Base-by-base conservation (phyloP, 169 alveolate genomes). In the Plasmodium cynomolgi region DNA sequence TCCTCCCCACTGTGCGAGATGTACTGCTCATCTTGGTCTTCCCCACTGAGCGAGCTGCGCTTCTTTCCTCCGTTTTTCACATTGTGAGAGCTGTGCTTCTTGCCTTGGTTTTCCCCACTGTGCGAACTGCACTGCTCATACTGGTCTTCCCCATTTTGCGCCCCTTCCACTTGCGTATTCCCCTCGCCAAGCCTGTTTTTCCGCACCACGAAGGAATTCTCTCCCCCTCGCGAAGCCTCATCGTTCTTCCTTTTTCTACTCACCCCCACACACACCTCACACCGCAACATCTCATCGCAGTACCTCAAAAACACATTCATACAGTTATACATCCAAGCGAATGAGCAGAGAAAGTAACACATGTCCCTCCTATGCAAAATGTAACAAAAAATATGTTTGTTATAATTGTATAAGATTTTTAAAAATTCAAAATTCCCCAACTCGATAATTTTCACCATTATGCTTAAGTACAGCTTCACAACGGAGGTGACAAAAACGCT, bases 371-470 rank as follows among this genome's bases (percentile, higher is more conserved):
- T 81, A 26, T 81, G 83, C 8, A 91, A 26, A n/a, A 91, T 91
- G 75, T 91, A 91, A 20, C 92, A 81, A 81, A 91, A 91, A 44
- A 91, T 62, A 17, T 73, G n/a, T 31, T 81, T 81, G 44, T 91
- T 91, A 33, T 91, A 91, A 81, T 91, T 91, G 83, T 68, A 91
- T 33, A 91, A 56, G 2, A 91, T 91, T 47, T 91, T 91, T 44
- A 91, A 39, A 91, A 71, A 81, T 72, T 91, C 95, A 44, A 68
- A 91, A 47, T 91, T 91, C 11, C 95, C 95, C 11, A 91, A 33
- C 50, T 91, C 95, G 13, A 91, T 91, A 44, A 91, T 91, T 71
- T 91, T 91, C 58, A 91, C 73, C 7, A 91, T 71, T 71, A 82
- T 47, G 75, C 95, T 91, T 81, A 91, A 31, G 75, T 81, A 91